These are phyloP conservation scores for Picea sitchensis DNA, from an alignment of 75 land plant species.

Conservation along the genomic window DNA sequence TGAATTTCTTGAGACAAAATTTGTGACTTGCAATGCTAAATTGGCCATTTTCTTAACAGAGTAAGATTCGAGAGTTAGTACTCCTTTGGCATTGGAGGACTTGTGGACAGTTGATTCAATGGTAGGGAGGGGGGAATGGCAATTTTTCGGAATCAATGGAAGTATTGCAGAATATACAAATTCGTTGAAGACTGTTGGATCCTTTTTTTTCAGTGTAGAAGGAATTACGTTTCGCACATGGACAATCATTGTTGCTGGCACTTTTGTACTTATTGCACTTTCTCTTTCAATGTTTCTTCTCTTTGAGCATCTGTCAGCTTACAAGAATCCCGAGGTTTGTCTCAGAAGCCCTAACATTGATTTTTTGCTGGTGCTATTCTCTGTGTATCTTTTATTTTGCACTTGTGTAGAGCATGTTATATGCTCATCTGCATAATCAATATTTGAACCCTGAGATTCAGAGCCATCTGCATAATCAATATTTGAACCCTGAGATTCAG, in stretches of 20 bases:
- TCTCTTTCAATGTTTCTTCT: constrained; percentile 65
- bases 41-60: not conserved
- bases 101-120: not conserved
- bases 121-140: constrained; percentile 8
- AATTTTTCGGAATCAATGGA: not conserved
- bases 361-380: not conserved
- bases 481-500: not conserved
- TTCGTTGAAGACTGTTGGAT: not conserved
- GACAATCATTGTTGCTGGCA: constrained; percentile 57
- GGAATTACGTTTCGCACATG: constrained; percentile 17
- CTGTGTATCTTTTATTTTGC: not conserved
- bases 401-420: not conserved
- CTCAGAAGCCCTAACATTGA: not conserved
- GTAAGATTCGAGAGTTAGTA: not conserved
- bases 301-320: constrained; percentile 82
- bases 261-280: constrained; percentile 58
- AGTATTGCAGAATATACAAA: not conserved
- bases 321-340: constrained; percentile 83
- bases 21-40: not conserved
- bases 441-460: not conserved
- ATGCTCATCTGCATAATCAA: not conserved
- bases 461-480: not conserved
- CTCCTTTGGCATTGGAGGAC: not conserved
- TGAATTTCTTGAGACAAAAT: not conserved
- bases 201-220: not conserved